A percentile compares a stretch with the other conserved stretches of the same genome.
phyloP scores from a whole-genome alignment of 2,329 filamentous ascomycete species.

The Kalaharituber pfeilii region DNA sequence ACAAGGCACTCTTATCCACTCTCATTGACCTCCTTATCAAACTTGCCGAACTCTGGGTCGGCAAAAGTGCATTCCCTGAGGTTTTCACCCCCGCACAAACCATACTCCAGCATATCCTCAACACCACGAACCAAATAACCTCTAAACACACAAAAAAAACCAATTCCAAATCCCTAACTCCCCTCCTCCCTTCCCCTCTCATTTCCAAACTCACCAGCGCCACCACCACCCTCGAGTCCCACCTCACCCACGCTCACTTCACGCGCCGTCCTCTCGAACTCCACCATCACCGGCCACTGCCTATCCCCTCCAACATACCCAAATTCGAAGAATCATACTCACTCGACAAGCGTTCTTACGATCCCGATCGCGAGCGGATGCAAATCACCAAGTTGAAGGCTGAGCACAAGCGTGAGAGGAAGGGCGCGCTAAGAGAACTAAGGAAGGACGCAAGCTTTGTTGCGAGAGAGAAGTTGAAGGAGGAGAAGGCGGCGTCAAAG shows the following conservation, averaged over 20 bases:
- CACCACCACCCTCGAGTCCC: slow-evolving; percentile 4
- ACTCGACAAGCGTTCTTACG: slow-evolving; percentile 79
- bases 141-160: slow-evolving; percentile 2
- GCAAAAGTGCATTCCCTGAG: slow-evolving; percentile 58
- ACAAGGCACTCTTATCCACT: slow-evolving; percentile 41
- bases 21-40: slow-evolving; percentile 48
- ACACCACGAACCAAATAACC: slow-evolving; percentile 22
- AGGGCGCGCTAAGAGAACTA: slow-evolving; percentile 84
- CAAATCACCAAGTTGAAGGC: slow-evolving; percentile 68
- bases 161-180: slow-evolving; percentile 21
- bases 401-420: slow-evolving; percentile 88
- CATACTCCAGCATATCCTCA: slow-evolving; percentile 44
- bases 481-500: slow-evolving; percentile 85
- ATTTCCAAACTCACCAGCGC: slow-evolving; percentile 4
- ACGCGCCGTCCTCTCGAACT: slow-evolving; percentile 64
- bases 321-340: slow-evolving; percentile 96
- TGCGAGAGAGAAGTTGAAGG: slow-evolving; percentile 67
- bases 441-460: slow-evolving; percentile 92
- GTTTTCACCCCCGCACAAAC: slow-evolving; percentile 50
- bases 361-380: slow-evolving; percentile 76
- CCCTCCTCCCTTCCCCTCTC: slow-evolving; percentile 7
- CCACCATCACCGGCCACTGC: slow-evolving; percentile 72
- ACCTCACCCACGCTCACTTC: slow-evolving; percentile 37
- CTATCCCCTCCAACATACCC: slow-evolving; percentile 74
- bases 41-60: slow-evolving; percentile 55